A percentile compares a stretch with the other conserved stretches of the same genome.
These are phyloP conservation scores for Phytophthora fragariaefolia DNA, from an alignment of 352 stramenopile genomes.

Conservation along the genomic window DNA sequence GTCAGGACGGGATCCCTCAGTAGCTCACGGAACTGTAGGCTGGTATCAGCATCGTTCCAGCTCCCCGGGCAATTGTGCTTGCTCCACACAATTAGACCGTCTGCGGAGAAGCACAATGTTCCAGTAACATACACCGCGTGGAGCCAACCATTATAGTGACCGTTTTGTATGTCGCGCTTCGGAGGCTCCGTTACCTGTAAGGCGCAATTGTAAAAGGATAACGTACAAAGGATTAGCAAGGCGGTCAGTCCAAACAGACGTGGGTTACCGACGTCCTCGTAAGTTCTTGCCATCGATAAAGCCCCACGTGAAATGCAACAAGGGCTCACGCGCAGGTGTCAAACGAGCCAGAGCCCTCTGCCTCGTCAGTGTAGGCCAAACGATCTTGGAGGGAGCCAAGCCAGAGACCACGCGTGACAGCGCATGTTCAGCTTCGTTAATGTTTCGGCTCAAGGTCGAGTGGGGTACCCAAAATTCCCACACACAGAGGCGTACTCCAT, in stretches of 20 bases:
- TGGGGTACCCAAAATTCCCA: no score
- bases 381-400: no score
- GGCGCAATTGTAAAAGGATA: no score
- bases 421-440: no score
- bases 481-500: no score
- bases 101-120: conserved; percentile 18
- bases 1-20: no score
- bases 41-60: conserved; percentile 23
- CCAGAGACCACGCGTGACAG: no score
- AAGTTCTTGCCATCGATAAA: conserved; percentile 2
- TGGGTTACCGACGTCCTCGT: background rate
- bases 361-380: no score
- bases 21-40: background rate
- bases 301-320: background rate
- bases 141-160: conserved; percentile 23
- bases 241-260: background rate
- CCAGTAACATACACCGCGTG: conserved; percentile 16
- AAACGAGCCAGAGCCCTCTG: no score
- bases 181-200: conserved; percentile 10
- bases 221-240: background rate
- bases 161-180: conserved; percentile 8
- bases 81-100: conserved; percentile 17
- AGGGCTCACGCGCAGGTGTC: background rate
- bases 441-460: no score
- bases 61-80: conserved; percentile 19